Percentiles rank a stretch among this genome's conserved stretches.
Conservation (phyloP, 164 flowering plant genomes). For the Piper longum region DNA sequence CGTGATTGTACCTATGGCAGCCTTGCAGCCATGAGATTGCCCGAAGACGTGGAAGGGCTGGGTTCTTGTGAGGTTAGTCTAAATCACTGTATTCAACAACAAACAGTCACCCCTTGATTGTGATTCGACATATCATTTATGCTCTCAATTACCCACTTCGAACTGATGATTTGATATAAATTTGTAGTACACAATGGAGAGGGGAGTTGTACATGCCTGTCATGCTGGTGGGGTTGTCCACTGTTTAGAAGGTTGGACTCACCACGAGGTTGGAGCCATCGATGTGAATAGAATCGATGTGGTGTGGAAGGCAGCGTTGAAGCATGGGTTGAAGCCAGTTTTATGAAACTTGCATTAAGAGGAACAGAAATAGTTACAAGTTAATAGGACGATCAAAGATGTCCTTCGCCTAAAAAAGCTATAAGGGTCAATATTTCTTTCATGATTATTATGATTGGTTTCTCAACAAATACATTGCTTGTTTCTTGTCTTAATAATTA, state of each 20-base stretch:
- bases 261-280: slow-evolving; percentile 90
- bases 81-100: neutral
- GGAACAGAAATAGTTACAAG: too few species aligned
- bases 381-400: too few species aligned
- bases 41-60: slow-evolving; percentile 71
- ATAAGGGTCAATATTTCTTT: too few species aligned
- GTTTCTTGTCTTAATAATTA: too few species aligned
- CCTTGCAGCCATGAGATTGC: slow-evolving; percentile 87
- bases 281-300: slow-evolving; percentile 72
- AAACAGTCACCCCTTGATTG: too few species aligned
- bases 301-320: slow-evolving; percentile 85
- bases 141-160: neutral
- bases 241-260: slow-evolving; percentile 70
- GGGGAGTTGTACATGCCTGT: slow-evolving; percentile 95
- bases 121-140: too few species aligned
- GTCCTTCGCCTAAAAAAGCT: too few species aligned
- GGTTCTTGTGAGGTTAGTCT: slow-evolving; percentile 67
- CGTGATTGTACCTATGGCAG: slow-evolving; percentile 80
- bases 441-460: too few species aligned
- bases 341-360: too few species aligned
- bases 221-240: slow-evolving; percentile 96
- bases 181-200: slow-evolving; percentile 65
- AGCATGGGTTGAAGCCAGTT: slow-evolving; percentile 64
- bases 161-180: neutral
- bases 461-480: too few species aligned